phyloP scores from a whole-genome alignment of 23 red algal species.

The Chondrus crispus region DNA sequence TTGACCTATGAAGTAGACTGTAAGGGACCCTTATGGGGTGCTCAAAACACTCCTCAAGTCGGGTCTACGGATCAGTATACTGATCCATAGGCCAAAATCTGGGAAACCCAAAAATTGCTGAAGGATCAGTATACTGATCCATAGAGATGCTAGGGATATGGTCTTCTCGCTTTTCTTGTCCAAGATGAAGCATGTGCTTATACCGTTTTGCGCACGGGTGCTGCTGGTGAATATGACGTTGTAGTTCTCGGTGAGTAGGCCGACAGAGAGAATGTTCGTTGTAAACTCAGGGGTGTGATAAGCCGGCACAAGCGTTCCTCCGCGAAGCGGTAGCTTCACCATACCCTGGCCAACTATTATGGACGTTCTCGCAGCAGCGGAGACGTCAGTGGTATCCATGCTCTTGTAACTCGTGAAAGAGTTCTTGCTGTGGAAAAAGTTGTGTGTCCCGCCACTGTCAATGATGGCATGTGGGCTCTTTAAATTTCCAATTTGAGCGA shows the following conservation, averaged over 20 bases:
- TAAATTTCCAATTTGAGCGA: not conserved
- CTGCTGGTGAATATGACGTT: not conserved
- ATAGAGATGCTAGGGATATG: too few relatives aligned
- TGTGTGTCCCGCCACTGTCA: not conserved
- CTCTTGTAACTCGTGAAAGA: not conserved
- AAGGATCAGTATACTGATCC: too few relatives aligned
- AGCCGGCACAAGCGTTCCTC: not conserved
- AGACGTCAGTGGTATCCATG: not conserved
- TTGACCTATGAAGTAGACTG: too few relatives aligned
- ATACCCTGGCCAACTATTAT: not conserved
- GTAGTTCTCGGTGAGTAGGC: not conserved
- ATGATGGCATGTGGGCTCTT: not conserved
- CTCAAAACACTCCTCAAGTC: too few relatives aligned
- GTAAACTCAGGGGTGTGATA: not conserved
- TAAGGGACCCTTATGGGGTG: too few relatives aligned
- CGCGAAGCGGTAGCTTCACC: not conserved
- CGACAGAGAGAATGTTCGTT: conserved; percentile 4
- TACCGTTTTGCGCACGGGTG: not conserved
- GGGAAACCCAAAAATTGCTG: too few relatives aligned
- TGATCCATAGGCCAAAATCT: too few relatives aligned
- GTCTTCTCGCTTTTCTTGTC: too few relatives aligned
- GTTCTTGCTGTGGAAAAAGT: not conserved
- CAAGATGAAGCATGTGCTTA: conserved; percentile 8
- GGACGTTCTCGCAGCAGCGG: not conserved
- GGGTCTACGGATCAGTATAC: too few relatives aligned